Percentiles rank a stretch among this genome's conserved stretches.
phyloP scores from a whole-genome alignment of 371 early-diverging fungal genomes.

The Rhizopus stolonifer region DNA sequence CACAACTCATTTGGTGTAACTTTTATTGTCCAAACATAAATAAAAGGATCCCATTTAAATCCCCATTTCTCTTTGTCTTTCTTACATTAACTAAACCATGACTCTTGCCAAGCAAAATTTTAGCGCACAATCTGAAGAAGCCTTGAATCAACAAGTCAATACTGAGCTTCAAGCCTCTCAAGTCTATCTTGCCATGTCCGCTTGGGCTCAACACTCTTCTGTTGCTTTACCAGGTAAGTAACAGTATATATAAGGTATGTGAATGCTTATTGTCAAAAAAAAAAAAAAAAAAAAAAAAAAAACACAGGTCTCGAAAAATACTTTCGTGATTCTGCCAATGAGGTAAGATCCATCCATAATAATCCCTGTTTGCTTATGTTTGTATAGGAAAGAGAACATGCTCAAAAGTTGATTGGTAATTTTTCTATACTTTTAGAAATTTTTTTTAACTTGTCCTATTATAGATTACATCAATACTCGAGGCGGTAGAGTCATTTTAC shows the following conservation, averaged over 20 bases:
- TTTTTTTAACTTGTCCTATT: not conserved
- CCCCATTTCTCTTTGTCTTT: slow-evolving; percentile 15
- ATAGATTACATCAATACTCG: slow-evolving; percentile 56
- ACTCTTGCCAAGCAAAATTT: slow-evolving; percentile 71
- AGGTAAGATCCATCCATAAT: no score
- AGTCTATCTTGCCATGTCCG: slow-evolving; percentile 59
- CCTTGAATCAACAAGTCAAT: slow-evolving; percentile 66
- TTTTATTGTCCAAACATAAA: slow-evolving; percentile 12
- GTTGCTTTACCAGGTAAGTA: slow-evolving; percentile 57
- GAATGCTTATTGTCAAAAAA: no score
- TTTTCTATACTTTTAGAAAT: not conserved
- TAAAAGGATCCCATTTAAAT: slow-evolving; percentile 3
- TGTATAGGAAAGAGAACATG: slow-evolving; percentile 58
- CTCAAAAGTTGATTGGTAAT: slow-evolving; percentile 51
- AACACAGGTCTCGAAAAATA: slow-evolving; percentile 59
- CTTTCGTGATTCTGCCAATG: slow-evolving; percentile 54
- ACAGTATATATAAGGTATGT: no score
- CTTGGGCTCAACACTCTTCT: slow-evolving; percentile 54
- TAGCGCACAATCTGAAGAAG: slow-evolving; percentile 60
- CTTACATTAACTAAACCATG: slow-evolving; percentile 40
- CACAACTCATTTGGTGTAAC: no score
- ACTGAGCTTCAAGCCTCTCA: slow-evolving; percentile 62
- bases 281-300: no score
- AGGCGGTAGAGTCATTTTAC: slow-evolving; percentile 54
- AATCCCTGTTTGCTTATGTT: no score